Evolutionary conservation across 495 filamentous ascomycete genomes (phyloP), one percentile per base, ranked within the genome.

Genomic region (Penicillium coffeae): DNA sequence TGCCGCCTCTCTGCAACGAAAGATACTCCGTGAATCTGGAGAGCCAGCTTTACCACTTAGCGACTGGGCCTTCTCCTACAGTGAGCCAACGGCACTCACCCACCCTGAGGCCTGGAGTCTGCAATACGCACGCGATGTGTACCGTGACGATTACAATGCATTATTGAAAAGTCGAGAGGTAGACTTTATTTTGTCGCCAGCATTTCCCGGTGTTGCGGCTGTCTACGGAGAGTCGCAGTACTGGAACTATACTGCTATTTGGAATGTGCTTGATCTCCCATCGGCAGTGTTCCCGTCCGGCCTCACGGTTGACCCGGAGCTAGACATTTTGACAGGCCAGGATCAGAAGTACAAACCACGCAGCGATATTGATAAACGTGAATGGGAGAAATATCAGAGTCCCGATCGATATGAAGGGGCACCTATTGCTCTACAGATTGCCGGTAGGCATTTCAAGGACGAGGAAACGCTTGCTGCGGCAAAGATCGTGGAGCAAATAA

Each of bases 191-290:
- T 69, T 93, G 0, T 82, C 76, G 42, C 85, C 87, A 0, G 77
- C 72, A 0, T 79, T 77, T 12, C 76, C 79, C 1, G 77, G 82
- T 12, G 75, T 74, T 0, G 84, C 87, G 1, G 75, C 81, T 4
- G 74, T 73, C 42, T 73, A 84, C 39, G 77, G 79, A 27, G 79
- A 78, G 12, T 70, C 78, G 0, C 75, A 77, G 13, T 88, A 86
- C 59, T 88, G 84, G 86, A 75, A 76, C 12, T 91, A 89, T 44
- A 87, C 84, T 0, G 68, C 73, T 2, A 79, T 87, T 50, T 91
- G 86, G 85, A 90, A 91, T 54, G 55, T 88, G 30, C 64, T 89
- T 0, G 84, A 89, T 57, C 83, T 84, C 51, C 87, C 83, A 8
- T 77, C 74, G 16, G 62, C 71, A 2, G 68, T 81, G 0, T 83